Percentiles rank a stretch among this genome's conserved stretches.
phyloP scores from a whole-genome alignment of 106 monocot genomes.

The Dactylorhiza incarnata region DNA sequence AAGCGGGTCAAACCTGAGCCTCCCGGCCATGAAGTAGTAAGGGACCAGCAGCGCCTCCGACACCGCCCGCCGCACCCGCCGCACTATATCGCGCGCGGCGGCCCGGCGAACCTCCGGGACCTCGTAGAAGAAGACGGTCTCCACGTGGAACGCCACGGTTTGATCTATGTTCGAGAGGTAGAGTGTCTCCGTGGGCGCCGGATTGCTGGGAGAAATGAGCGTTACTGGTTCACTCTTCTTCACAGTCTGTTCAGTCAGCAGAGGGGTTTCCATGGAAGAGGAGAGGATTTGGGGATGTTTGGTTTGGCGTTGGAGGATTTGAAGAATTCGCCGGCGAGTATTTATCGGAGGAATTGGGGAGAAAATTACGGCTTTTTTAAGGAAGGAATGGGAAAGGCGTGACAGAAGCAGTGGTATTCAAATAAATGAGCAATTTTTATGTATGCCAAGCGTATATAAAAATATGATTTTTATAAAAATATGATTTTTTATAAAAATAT shows the following conservation, averaged over 20 bases:
- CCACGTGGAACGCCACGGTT: constrained; percentile 73
- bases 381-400: not conserved
- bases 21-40: constrained; percentile 89
- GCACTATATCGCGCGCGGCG: constrained; percentile 21
- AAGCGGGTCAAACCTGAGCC: constrained; percentile 31
- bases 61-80: constrained; percentile 35
- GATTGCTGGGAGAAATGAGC: constrained; percentile 40
- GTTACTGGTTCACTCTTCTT: constrained; percentile 20
- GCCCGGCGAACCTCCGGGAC: not conserved
- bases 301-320: not conserved
- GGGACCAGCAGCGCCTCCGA: constrained; percentile 42
- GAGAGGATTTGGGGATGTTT: not conserved
- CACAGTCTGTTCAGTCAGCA: constrained; percentile 28
- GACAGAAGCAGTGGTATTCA: not conserved
- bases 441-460: too few relatives aligned
- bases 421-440: too few relatives aligned
- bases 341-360: not conserved
- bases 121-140: constrained; percentile 69
- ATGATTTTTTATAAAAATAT: too few relatives aligned
- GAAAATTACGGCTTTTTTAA: not conserved
- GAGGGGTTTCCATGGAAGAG: constrained; percentile 21
- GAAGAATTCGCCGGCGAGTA: not conserved
- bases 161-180: constrained; percentile 90
- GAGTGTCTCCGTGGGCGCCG: constrained; percentile 23
- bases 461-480: too few relatives aligned